Conservation (phyloP, 2,329 filamentous ascomycete species). For the Gliomastix tumulicola region DNA sequence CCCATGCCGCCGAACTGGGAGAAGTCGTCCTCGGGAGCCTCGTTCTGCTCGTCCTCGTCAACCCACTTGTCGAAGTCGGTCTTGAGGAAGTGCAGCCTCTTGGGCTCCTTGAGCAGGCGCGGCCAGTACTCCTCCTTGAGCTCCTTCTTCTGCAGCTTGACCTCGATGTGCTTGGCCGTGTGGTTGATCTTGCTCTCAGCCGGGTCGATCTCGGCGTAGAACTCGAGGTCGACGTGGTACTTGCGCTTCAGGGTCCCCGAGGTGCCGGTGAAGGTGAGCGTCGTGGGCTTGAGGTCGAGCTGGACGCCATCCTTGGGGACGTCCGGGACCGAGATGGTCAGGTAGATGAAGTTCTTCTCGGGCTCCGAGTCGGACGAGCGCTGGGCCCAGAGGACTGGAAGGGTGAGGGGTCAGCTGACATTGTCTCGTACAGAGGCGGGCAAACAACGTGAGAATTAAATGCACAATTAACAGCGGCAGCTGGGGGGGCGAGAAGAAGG, state of each 20-base stretch:
- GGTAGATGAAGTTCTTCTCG: slow-evolving; percentile 89
- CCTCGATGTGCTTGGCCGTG: slow-evolving; percentile 78
- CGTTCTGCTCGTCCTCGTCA: slow-evolving; percentile 97
- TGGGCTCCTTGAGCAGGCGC: slow-evolving; percentile 79
- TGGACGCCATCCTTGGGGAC: slow-evolving; percentile 69
- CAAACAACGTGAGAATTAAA: no score
- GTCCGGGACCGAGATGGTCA: slow-evolving; percentile 86
- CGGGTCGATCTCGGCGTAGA: slow-evolving; percentile 87
- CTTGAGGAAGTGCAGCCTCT: slow-evolving; percentile 94
- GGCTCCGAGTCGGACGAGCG: slow-evolving; percentile 76
- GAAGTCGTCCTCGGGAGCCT: slow-evolving; percentile 74
- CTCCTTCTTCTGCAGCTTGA: slow-evolving; percentile 96
- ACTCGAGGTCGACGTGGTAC: slow-evolving; percentile 80
- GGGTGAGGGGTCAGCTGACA: not conserved
- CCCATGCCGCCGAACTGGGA: slow-evolving; percentile 62
- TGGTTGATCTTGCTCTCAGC: slow-evolving; percentile 80
- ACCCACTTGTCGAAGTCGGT: slow-evolving; percentile 99
- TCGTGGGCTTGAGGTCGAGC: slow-evolving; percentile 73
- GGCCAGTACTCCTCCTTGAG: slow-evolving; percentile 94
- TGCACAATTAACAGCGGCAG: no score
- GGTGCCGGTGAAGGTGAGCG: slow-evolving; percentile 74
- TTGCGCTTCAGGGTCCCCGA: slow-evolving; percentile 78
- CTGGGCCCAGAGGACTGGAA: slow-evolving; percentile 91
- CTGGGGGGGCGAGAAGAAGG: not conserved
- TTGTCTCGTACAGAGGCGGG: not conserved